Base-by-base conservation (phyloP, 2,329 filamentous ascomycete genomes). In the Fusarium subglutinans region DNA sequence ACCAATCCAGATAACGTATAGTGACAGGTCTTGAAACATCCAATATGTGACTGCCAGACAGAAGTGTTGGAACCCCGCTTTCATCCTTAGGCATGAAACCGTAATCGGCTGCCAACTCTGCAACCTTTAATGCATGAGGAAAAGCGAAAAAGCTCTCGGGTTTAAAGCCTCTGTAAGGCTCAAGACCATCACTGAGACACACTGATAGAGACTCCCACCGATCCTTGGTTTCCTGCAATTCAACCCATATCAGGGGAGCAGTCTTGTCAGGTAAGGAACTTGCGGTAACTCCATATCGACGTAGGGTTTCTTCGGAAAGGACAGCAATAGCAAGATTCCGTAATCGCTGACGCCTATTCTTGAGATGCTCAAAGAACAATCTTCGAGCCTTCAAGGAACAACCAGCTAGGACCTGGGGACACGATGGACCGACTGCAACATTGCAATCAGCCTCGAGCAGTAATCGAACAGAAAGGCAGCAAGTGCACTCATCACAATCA, bases 371-470 rank as follows among this genome's bases (percentile, higher is more conserved):
- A 15, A 60, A 47, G 22, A 60, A 38, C 8, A 60, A 12, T 13
- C 4, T 60, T 18, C 43, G 35, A 4, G 44, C 44, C 33, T 13
- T 60, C 18, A 60, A 38, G 6, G 57, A 60, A 14, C 57, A 60
- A 20, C 7, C 6, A n/a, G 8, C 5, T 28, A 60, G 15, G 17
- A 1, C 3, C n/a, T 17, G 4, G 15, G 15, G 8, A 8, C 2
- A 8, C 1, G 2, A 2, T 0, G 0, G 4, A 20, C 37, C 5
- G 3, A 28, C 10, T 22, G 43, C 22, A 3, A 55, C 37, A 7
- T 2, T 41, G 33, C 44, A 60, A 41, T 60, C 44, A 15, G 45
- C n/a, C 13, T 60, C 44, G 8, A 60, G 57, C 0, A 60, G 15
- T 0, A 60, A 4, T 3, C 26, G 35, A 3, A n/a, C 33, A 6